Percentiles rank a stretch among this genome's conserved stretches.
Evolutionary conservation across 768 basidiomycete genomes (phyloP).

Genomic region (Boletus tylopilopsis): DNA sequence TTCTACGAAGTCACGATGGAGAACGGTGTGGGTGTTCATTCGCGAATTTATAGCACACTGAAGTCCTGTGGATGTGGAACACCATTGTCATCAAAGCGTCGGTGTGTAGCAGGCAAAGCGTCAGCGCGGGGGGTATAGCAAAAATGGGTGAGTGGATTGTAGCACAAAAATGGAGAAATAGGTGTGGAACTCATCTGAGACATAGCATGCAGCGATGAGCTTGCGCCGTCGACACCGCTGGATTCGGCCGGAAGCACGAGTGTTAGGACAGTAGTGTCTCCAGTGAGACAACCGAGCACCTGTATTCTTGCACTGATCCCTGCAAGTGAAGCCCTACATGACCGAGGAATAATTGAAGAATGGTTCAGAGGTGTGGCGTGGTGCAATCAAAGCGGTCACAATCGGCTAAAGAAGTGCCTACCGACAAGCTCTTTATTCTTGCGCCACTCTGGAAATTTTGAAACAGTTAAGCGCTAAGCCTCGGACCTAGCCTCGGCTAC

Average conservation of each 20-base stretch:
- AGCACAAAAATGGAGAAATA: conserved; percentile 4
- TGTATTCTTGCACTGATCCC: background rate
- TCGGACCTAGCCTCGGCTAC: too few relatives aligned
- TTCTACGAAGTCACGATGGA: too few relatives aligned
- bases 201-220: too few relatives aligned
- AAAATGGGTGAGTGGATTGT: background rate
- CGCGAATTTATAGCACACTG: conserved; percentile 7
- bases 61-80: background rate
- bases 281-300: too few relatives aligned
- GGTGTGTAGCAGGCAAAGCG: conserved; percentile 1
- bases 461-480: too few relatives aligned
- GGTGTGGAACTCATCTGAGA: conserved; percentile 4
- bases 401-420: background rate
- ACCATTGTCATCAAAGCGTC: conserved; percentile 15
- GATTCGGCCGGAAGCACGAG: background rate
- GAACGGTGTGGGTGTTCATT: background rate
- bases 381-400: background rate
- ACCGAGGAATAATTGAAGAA: too few relatives aligned
- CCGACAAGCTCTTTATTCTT: too few relatives aligned
- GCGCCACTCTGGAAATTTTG: too few relatives aligned
- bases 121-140: too few relatives aligned
- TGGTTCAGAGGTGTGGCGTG: background rate
- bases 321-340: background rate
- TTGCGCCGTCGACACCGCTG: too few relatives aligned
- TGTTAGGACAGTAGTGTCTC: background rate